Evolutionary conservation across 129 eudicot genomes (phyloP).

Genomic region (Lonicera japonica): DNA sequence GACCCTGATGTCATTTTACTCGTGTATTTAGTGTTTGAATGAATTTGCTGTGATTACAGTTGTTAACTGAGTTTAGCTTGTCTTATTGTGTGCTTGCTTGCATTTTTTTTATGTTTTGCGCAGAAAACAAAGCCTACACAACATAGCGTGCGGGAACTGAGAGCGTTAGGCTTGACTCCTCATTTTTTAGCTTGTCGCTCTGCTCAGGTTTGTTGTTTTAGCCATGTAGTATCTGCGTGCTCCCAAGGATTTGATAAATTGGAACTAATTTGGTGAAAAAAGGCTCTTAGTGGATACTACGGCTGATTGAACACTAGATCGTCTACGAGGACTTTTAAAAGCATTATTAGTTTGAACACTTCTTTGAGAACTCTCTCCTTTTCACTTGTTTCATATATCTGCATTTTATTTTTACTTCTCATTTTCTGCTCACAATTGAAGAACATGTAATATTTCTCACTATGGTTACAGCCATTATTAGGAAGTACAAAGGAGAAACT

Average conservation of each 20-base stretch:
- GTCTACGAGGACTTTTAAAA: too few species aligned
- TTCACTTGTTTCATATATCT: background rate
- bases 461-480: constrained; percentile 78
- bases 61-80: background rate
- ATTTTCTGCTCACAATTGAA: background rate
- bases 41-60: background rate
- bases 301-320: background rate
- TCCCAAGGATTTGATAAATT: background rate
- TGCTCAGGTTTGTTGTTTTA: constrained; percentile 54
- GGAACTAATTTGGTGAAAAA: background rate
- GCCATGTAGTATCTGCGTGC: background rate
- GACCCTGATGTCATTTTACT: background rate
- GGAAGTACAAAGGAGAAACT: constrained; percentile 86
- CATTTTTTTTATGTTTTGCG: constrained; percentile 1
- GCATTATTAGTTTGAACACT: too few species aligned
- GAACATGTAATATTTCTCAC: background rate
- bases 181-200: constrained; percentile 98
- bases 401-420: background rate
- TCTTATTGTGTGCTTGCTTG: background rate
- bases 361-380: too few species aligned
- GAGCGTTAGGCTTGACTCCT: constrained; percentile 98
- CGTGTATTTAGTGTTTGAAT: constrained; percentile 11
- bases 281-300: background rate
- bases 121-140: constrained; percentile 99
- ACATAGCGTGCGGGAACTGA: constrained; percentile 92